These are phyloP conservation scores for Wickerhamomyces pijperi DNA, from an alignment of 805 yeast species.

Conservation along the genomic window DNA sequence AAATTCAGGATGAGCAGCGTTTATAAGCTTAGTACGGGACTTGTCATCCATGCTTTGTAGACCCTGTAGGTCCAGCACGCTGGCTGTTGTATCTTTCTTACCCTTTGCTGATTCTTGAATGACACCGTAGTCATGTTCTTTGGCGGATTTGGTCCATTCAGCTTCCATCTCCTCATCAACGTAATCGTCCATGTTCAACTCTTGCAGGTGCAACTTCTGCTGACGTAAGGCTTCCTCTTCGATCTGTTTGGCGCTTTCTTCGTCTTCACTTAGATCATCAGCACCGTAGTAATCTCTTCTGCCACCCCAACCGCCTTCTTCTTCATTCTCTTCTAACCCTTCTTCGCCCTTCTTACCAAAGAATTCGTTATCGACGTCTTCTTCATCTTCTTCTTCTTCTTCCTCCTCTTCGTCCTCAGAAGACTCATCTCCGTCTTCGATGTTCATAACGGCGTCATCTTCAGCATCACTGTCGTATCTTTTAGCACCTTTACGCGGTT, in stretches of 20 bases:
- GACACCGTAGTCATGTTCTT: constrained; percentile 31
- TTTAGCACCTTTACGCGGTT: constrained; percentile 20
- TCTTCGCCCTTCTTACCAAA: constrained; percentile 21
- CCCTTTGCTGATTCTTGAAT: constrained; percentile 9
- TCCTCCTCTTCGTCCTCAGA: constrained; percentile 27
- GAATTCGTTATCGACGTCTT: constrained; percentile 1
- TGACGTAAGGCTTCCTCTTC: constrained; percentile 82
- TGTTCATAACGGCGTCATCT: constrained; percentile 38
- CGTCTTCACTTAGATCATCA: constrained; percentile 42
- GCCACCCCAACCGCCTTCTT: constrained; percentile 37
- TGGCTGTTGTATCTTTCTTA: constrained; percentile 22
- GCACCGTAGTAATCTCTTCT: constrained; percentile 39
- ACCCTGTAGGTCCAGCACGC: constrained; percentile 23
- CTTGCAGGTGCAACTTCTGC: constrained; percentile 71
- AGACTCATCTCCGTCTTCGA: constrained; percentile 37
- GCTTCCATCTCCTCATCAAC: constrained; percentile 69
- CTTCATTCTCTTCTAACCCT: constrained; percentile 20
- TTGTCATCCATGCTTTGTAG: constrained; percentile 36
- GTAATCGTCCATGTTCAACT: constrained; percentile 63
- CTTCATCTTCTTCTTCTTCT: constrained; percentile 21
- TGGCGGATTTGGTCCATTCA: constrained; percentile 64
- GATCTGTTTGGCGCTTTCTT: constrained; percentile 64
- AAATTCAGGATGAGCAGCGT: constrained; percentile 72
- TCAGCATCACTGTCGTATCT: constrained; percentile 26
- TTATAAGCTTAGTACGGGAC: constrained; percentile 42